Evolutionary conservation across 1,139 yeast species (phyloP).

Genomic region (Blastobotrys niveus): DNA sequence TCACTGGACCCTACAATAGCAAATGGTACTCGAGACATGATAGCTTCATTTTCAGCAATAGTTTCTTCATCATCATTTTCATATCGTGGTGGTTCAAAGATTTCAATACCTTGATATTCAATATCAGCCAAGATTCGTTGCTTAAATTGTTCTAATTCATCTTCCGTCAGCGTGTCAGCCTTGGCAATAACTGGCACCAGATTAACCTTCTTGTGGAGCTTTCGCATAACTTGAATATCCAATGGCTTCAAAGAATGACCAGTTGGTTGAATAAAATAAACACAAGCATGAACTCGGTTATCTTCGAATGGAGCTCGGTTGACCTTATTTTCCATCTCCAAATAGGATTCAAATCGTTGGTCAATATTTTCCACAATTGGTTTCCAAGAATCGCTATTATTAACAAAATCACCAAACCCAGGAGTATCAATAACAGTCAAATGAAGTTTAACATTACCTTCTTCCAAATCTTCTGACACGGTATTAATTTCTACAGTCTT

Average conservation of each 20-base stretch:
- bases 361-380: constrained; percentile 91
- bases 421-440: constrained; percentile 86
- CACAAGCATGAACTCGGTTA: constrained; percentile 94
- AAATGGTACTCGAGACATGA: constrained; percentile 74
- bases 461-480: constrained; percentile 72
- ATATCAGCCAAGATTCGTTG: constrained; percentile 67
- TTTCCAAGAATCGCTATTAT: constrained; percentile 85
- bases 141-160: constrained; percentile 74
- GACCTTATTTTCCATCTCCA: constrained; percentile 85
- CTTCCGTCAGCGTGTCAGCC: constrained; percentile 87
- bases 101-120: constrained; percentile 63
- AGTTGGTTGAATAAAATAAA: constrained; percentile 94
- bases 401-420: constrained; percentile 89
- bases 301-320: constrained; percentile 69
- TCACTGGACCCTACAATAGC: constrained; percentile 90
- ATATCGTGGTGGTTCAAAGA: constrained; percentile 73
- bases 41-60: constrained; percentile 56
- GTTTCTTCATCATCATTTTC: constrained; percentile 82
- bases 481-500: constrained; percentile 59
- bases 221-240: constrained; percentile 84
- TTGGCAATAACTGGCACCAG: constrained; percentile 93
- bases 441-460: constrained; percentile 84
- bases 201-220: constrained; percentile 86
- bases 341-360: constrained; percentile 74
- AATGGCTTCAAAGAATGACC: constrained; percentile 88